These are phyloP conservation scores for Prunus kanzakura DNA, from an alignment of 306 rosid genomes.

Conservation along the genomic window DNA sequence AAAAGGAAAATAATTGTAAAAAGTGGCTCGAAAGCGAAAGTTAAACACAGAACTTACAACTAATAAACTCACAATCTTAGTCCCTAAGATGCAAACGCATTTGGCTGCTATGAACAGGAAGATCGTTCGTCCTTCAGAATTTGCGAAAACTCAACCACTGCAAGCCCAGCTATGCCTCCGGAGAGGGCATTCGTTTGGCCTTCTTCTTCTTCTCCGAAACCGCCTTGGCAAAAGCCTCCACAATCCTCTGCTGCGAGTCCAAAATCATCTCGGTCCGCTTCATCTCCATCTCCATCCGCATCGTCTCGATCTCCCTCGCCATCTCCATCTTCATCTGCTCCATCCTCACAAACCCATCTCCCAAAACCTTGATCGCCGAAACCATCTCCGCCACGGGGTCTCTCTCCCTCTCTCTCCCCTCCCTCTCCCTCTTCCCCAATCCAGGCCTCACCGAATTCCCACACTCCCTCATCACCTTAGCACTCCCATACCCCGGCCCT, in stretches of 20 bases:
- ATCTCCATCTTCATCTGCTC: slow-evolving; percentile 98
- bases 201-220: slow-evolving; percentile 79
- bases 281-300: slow-evolving; percentile 97
- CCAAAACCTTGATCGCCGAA: slow-evolving; percentile 69
- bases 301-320: slow-evolving; percentile 83
- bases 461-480: slow-evolving; percentile 54
- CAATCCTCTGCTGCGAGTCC: slow-evolving; percentile 84
- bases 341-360: slow-evolving; percentile 93
- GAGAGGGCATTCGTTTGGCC: slow-evolving; percentile 52
- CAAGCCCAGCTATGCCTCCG: slow-evolving; percentile 34
- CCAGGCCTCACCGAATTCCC: slow-evolving; percentile 28
- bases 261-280: slow-evolving; percentile 91
- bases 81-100: not conserved
- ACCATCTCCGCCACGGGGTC: slow-evolving; percentile 73
- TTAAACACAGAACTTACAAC: slow-evolving; percentile 12
- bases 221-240: slow-evolving; percentile 84
- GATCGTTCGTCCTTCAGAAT: not conserved
- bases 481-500: slow-evolving; percentile 32
- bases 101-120: not conserved
- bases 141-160: not conserved
- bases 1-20: not conserved
- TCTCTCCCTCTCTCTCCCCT: slow-evolving; percentile 39
- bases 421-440: slow-evolving; percentile 38
- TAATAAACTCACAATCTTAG: not conserved
- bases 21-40: not conserved